Evolutionary conservation across 441 rosid genomes (phyloP).

Genomic region (Pelargonium fulgidum): DNA sequence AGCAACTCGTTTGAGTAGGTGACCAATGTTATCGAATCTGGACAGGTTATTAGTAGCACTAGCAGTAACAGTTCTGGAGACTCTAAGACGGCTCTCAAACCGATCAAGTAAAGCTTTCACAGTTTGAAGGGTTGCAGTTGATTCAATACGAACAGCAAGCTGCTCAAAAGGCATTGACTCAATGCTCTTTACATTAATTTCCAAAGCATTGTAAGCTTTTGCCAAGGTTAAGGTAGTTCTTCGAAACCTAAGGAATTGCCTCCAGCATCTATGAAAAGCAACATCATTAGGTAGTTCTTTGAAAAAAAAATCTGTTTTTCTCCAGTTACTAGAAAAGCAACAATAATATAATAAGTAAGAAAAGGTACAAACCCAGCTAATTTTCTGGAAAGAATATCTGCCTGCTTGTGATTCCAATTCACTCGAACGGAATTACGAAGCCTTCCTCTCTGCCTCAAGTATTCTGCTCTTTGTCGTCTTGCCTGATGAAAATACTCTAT

Average conservation of each 20-base stretch:
- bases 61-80: slow-evolving; percentile 32
- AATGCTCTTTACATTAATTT: slow-evolving; percentile 42
- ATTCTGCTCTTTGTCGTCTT: slow-evolving; percentile 80
- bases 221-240: slow-evolving; percentile 73
- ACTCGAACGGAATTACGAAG: slow-evolving; percentile 42
- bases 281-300: slow-evolving; percentile 6
- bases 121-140: slow-evolving; percentile 47
- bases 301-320: neutral
- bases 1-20: slow-evolving; percentile 76
- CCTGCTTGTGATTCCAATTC: slow-evolving; percentile 48
- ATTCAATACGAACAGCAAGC: slow-evolving; percentile 68
- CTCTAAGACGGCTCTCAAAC: slow-evolving; percentile 59
- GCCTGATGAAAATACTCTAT: slow-evolving; percentile 43
- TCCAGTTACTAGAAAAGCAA: neutral
- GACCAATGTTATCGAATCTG: slow-evolving; percentile 63
- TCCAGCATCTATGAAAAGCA: slow-evolving; percentile 71
- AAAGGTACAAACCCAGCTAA: slow-evolving; percentile 47
- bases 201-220: slow-evolving; percentile 53
- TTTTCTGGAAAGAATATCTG: slow-evolving; percentile 68
- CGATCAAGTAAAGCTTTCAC: slow-evolving; percentile 70
- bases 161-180: slow-evolving; percentile 77
- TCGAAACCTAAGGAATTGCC: slow-evolving; percentile 51
- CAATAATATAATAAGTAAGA: neutral
- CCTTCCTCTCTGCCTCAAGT: slow-evolving; percentile 74
- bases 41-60: slow-evolving; percentile 26